These are phyloP conservation scores for Fusarium proliferatum DNA, from an alignment of 2,329 filamentous ascomycete species.

Conservation along the genomic window DNA sequence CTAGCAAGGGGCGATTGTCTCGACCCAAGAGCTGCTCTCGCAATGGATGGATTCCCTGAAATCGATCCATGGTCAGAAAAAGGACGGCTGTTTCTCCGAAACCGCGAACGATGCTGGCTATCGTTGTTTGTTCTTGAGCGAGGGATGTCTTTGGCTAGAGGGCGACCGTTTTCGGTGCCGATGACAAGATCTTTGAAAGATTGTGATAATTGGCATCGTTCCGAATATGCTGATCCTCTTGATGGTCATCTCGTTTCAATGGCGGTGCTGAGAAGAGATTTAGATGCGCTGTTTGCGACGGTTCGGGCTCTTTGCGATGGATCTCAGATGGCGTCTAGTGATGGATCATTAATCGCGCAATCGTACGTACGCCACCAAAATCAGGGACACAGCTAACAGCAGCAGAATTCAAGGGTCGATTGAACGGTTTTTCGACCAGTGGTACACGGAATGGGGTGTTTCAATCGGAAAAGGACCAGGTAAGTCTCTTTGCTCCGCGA, in stretches of 20 bases:
- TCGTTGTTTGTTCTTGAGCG: slow-evolving; percentile 78
- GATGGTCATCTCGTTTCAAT: slow-evolving; percentile 79
- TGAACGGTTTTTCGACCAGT: slow-evolving; percentile 73
- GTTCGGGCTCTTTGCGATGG: slow-evolving; percentile 70
- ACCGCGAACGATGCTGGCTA: slow-evolving; percentile 76
- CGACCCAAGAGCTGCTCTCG: slow-evolving; percentile 72
- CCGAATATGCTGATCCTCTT: slow-evolving; percentile 70
- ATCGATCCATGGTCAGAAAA: slow-evolving; percentile 69
- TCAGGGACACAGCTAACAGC: slow-evolving; percentile 21
- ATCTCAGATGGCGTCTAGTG: slow-evolving; percentile 59
- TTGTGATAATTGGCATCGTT: slow-evolving; percentile 76
- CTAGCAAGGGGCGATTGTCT: slow-evolving; percentile 75
- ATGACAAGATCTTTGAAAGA: slow-evolving; percentile 73
- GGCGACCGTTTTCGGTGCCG: slow-evolving; percentile 75
- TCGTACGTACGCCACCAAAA: slow-evolving; percentile 51
- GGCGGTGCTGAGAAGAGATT: slow-evolving; percentile 73
- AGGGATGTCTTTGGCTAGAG: slow-evolving; percentile 76
- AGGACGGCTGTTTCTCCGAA: slow-evolving; percentile 70
- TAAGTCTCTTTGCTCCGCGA: slow-evolving; percentile 37
- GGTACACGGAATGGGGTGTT: slow-evolving; percentile 72
- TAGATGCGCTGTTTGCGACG: slow-evolving; percentile 67
- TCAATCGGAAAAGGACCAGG: slow-evolving; percentile 65
- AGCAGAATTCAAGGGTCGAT: slow-evolving; percentile 67
- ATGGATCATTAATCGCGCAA: slow-evolving; percentile 65
- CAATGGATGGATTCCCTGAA: slow-evolving; percentile 74